Base-by-base conservation (phyloP, 208 protist species). In the Trypanosomatidae sp. region DNA sequence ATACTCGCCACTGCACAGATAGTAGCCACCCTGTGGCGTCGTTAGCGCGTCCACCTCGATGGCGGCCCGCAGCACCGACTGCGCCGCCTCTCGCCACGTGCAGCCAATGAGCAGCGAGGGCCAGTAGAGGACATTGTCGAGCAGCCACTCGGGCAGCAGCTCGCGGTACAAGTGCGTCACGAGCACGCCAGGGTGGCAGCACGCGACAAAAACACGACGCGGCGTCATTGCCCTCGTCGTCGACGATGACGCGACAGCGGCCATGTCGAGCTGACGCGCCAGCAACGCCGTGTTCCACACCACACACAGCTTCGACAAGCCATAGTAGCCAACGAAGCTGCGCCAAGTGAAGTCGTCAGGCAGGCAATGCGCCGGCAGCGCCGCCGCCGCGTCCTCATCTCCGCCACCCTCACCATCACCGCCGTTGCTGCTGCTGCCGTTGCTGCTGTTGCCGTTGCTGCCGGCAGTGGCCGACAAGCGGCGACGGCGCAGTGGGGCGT, bases 311-410 rank as follows among this genome's bases (percentile, higher is more conserved):
- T 92, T 92, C 2, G 76, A 88, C 11, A 92, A 61, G 0, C 84
- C 84, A 40, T 92, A 92, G 54, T 89, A 88, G 26, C 70, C 72
- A 2, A 88, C 73, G 65, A 88, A 92, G 33, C 68, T 83, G 10
- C 35, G 7, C 4, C 61, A 47, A 28, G 65, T 66, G 28, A 78
- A 87, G 24, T 80, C 65, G 1, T 50, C 27, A n/a, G 68, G 42
- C 30, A 53, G 37, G 48, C 65, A 73, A 0, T 22, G 44, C 4
- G 33, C 38, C 16, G 40, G n/a, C n/a, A 35, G 11, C 30, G n/a
- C n/a, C n/a, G n/a, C n/a, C n/a, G n/a, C n/a, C n/a, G n/a, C n/a
- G n/a, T n/a, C n/a, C n/a, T n/a, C n/a, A n/a, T n/a, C n/a, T n/a
- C n/a, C n/a, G n/a, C n/a, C n/a, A n/a, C n/a, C n/a, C n/a, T n/a